Evolutionary conservation across 208 protist species (phyloP).

Genomic region (Wallacemonas sp.): DNA sequence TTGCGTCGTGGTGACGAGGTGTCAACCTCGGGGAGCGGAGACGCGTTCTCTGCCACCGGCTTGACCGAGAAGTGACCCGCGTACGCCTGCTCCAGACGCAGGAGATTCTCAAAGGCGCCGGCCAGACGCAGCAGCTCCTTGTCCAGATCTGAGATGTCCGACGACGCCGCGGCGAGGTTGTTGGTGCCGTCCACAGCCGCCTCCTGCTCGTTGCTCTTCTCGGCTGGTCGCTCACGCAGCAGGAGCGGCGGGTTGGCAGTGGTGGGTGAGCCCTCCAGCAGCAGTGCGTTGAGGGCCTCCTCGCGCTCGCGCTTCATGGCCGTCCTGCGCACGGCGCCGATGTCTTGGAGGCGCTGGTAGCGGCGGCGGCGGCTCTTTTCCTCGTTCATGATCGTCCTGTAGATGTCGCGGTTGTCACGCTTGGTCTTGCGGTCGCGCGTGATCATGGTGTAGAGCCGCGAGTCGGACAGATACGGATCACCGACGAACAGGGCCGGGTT

Average conservation of each 20-base stretch:
- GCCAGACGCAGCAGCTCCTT: conserved; percentile 60
- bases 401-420: conserved; percentile 66
- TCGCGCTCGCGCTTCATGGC: conserved; percentile 89
- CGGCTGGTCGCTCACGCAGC: conserved; percentile 7
- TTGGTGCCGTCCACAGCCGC: not conserved
- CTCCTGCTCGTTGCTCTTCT: not conserved
- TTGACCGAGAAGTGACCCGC: not conserved
- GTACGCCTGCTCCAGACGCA: conserved; percentile 64
- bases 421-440: conserved; percentile 83
- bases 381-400: conserved; percentile 83
- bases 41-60: not conserved
- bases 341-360: conserved; percentile 71
- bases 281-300: conserved; percentile 63
- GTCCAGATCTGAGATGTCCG: conserved; percentile 21
- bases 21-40: not conserved
- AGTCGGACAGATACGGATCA: conserved; percentile 79
- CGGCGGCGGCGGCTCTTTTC: conserved; percentile 75
- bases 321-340: conserved; percentile 65
- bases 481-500: conserved; percentile 83
- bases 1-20: not conserved
- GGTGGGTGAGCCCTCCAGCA: conserved; percentile 29
- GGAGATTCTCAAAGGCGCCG: conserved; percentile 82
- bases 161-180: not conserved
- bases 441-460: conserved; percentile 92
- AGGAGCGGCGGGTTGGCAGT: conserved; percentile 22